Evolutionary conservation across 345 rosid genomes (phyloP).

Genomic region (Anacardium occidentale): DNA sequence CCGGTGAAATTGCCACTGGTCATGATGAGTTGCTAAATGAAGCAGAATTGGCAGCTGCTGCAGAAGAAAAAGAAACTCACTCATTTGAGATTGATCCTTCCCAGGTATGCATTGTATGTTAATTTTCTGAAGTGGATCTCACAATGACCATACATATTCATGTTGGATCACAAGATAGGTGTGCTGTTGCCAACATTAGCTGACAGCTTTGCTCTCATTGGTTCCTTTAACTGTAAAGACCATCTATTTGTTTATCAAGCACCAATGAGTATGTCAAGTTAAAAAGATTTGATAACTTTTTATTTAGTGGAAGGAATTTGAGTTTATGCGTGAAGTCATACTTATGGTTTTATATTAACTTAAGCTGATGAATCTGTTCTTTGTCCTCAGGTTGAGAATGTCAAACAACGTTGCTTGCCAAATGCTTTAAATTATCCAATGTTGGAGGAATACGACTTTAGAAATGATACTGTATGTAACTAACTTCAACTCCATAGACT

Average conservation of each 20-base stretch:
- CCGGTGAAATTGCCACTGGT: slow-evolving; percentile 62
- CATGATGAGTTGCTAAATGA: slow-evolving; percentile 73
- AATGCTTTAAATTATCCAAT: slow-evolving; percentile 95
- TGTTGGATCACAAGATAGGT: not conserved
- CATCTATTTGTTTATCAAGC: not conserved
- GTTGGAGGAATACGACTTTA: slow-evolving; percentile 97
- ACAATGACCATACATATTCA: not conserved
- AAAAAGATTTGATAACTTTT: not conserved
- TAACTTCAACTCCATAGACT: not conserved
- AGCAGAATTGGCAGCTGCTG: slow-evolving; percentile 90
- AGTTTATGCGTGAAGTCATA: not conserved
- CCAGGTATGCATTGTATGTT: slow-evolving; percentile 45
- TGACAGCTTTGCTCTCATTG: not conserved
- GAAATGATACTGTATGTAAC: slow-evolving; percentile 78
- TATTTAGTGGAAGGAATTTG: not conserved
- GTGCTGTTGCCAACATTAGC: not conserved
- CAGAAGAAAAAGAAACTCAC: slow-evolving; percentile 92
- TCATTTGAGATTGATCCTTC: slow-evolving; percentile 88
- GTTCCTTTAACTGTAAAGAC: not conserved
- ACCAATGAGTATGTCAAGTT: not conserved
- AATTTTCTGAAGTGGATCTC: not conserved
- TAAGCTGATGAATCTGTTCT: not conserved
- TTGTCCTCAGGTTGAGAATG: slow-evolving; percentile 83
- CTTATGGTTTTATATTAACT: not conserved
- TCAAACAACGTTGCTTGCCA: slow-evolving; percentile 97